Evolutionary conservation across 441 rosid genomes (phyloP), one percentile per base, ranked within the genome.

Genomic region (Euphorbia schlechtendalii): DNA sequence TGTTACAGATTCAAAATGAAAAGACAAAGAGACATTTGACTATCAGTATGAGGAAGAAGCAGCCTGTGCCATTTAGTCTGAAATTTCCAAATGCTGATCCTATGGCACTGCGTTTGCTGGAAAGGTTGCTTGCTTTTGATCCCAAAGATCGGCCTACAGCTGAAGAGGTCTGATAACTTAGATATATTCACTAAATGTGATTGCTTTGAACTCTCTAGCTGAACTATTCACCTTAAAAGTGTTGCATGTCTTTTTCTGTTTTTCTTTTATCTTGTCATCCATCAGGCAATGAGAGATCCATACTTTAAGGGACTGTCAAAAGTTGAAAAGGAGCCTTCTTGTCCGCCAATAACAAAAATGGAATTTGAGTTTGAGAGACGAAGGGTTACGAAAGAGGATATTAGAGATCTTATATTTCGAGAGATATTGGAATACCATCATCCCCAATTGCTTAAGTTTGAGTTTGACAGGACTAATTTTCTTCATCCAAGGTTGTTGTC

Each of bases 351-450:
- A 67, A 80, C 95, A 13, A 93, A 90, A 77, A 86, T 90, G 92
- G 97, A 86, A 70, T 93, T 93, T 66, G 98, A 90, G 76, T 93
- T 93, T 65, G 98, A 93, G 84, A 90, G 96, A 68, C 77, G 95
- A 56, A 88, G 89, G 71, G 92, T 90, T 54, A 86, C 95, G 27
- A 93, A 90, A 75, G 97, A 90, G 65, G 98, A 93, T 70, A 82
- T 90, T 73, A 67, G 92, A 70, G 97, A 88, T 75, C 81, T 93
- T 63, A 88, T 93, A 59, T 93, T 88, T 69, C 80, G 87, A 17
- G 98, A 93, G 81, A 85, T 90, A 69, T 77, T 93, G 22, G 98
- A 93, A 68, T 93, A 93, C 73, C 97, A 93, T 83, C 30, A n/a
- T n/a, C 30, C 98, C 74, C 92, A 86, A 55, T 83, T 93, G 67